A percentile compares a stretch with the other conserved stretches of the same genome.
phyloP scores from a whole-genome alignment of 352 stramenopile genomes.

The Phytophthora fragariae region DNA sequence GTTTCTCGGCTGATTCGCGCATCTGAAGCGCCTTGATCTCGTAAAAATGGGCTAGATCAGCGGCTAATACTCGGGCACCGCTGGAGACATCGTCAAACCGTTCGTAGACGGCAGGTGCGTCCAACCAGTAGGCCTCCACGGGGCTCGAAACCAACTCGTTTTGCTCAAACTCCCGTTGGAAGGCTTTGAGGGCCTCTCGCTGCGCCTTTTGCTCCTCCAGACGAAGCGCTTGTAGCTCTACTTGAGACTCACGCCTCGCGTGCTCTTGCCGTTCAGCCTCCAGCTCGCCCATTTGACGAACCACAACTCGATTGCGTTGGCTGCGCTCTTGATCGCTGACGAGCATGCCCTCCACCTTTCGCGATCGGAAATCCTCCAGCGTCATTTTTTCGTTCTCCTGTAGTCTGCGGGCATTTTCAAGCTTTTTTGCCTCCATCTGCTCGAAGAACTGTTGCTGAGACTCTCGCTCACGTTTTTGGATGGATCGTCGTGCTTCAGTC shows the following conservation, averaged over 20 bases:
- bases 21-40: conserved; percentile 63
- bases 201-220: conserved; percentile 56
- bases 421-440: conserved; percentile 68
- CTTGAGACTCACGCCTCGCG: conserved; percentile 48
- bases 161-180: conserved; percentile 72
- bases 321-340: conserved; percentile 39
- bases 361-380: conserved; percentile 61
- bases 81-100: conserved; percentile 46
- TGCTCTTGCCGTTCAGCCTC: conserved; percentile 59
- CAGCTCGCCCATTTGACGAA: conserved; percentile 54
- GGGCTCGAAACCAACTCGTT: conserved; percentile 68
- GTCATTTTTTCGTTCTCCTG: conserved; percentile 65
- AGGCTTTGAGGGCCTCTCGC: conserved; percentile 62
- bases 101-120: conserved; percentile 45
- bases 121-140: conserved; percentile 64
- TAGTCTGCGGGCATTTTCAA: conserved; percentile 38
- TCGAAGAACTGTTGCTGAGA: conserved; percentile 61
- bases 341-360: conserved; percentile 53
- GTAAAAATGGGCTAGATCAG: conserved; percentile 68
- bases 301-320: conserved; percentile 48
- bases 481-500: conserved; percentile 42
- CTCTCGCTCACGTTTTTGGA: conserved; percentile 57
- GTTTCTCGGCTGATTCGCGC: conserved; percentile 47
- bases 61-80: conserved; percentile 48
- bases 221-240: conserved; percentile 57